Base-by-base conservation (phyloP, 441 rosid genomes). In the Euphorbia corollata region DNA sequence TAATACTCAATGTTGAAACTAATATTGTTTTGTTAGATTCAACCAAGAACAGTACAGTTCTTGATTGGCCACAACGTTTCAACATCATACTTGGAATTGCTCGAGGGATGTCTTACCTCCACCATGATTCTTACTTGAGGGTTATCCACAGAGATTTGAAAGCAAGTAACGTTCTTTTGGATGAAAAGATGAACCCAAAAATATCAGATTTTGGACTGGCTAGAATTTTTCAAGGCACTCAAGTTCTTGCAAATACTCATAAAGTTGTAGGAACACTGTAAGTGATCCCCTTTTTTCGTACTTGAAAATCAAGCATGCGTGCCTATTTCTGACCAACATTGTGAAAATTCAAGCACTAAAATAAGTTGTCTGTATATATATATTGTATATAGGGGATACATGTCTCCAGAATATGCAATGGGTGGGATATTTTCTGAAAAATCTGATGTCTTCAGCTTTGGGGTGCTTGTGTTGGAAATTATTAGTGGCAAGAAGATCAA, bases 161-260 rank as follows among this genome's bases (percentile, higher is more conserved):
- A 23, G 64, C 53, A 7, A 38, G 60, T 5, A 73, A 68, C 1
- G 63, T 67, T 34, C 71, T 73, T 8, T 32, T 68, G 32, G 76
- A 73, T 23, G 75, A 47, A 32, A 68, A 68, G 9, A 74, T 74
- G 81, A 68, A 65, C 13, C 78, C 77, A 7, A 77, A 77, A 64
- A 74, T 77, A 11, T 60, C 78, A 16, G 81, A 77, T 68, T 74
- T 77, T 20, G 81, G 78, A 45, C 34, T 71, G 68, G 78, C 78
- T 12, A 51, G 51, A 64, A 30, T 77, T 8, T 71, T 77, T 18
- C 68, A 41, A 24, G 68, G 66, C 58, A 76, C 73, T 19, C 68
- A 68, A 71, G 68, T 57, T 24, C 61, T 71, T 0, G 63, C 16
- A 8, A 54, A n/a, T 19, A 74, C 77, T n/a, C 70, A 50, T 9